A percentile compares a stretch with the other conserved stretches of the same genome.
Evolutionary conservation across 2,329 filamentous ascomycete species (phyloP).

Genomic region (Tolypocladium sp.): DNA sequence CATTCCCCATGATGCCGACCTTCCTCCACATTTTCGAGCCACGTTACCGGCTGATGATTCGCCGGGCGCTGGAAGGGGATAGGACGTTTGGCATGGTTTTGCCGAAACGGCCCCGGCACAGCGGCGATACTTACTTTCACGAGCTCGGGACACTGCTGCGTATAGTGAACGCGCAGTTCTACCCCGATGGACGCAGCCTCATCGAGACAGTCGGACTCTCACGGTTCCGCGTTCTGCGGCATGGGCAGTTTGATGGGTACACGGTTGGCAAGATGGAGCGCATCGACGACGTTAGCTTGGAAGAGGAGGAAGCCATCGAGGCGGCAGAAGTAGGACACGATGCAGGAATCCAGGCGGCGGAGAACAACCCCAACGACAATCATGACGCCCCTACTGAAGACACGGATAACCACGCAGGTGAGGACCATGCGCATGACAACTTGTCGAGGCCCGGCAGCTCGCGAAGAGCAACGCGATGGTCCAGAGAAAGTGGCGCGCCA

Average conservation of each 20-base stretch:
- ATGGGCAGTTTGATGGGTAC: slow-evolving; percentile 66
- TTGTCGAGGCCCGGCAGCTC: not conserved
- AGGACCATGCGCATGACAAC: too few species aligned
- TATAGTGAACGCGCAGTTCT: slow-evolving; percentile 63
- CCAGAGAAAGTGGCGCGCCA: not conserved
- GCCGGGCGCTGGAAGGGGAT: slow-evolving; percentile 63
- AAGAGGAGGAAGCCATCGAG: slow-evolving; percentile 72
- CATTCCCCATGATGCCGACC: slow-evolving; percentile 75
- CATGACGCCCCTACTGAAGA: not conserved
- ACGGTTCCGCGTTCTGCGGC: slow-evolving; percentile 62
- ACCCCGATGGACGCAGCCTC: slow-evolving; percentile 73
- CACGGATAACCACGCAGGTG: not conserved
- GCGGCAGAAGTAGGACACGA: slow-evolving; percentile 43
- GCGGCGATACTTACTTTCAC: slow-evolving; percentile 41
- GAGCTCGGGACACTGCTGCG: slow-evolving; percentile 71
- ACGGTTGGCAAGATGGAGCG: slow-evolving; percentile 65
- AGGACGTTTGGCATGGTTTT: slow-evolving; percentile 81
- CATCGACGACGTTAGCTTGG: slow-evolving; percentile 71
- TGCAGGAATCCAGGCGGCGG: not conserved
- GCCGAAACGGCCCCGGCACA: slow-evolving; percentile 43
- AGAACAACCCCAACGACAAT: not conserved
- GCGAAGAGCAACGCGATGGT: not conserved
- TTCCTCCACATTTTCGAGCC: slow-evolving; percentile 90
- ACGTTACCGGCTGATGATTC: slow-evolving; percentile 84
- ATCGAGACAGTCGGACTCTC: slow-evolving; percentile 70